Evolutionary conservation across 495 filamentous ascomycete genomes (phyloP).

Genomic region (Hypoxylon trugodes): DNA sequence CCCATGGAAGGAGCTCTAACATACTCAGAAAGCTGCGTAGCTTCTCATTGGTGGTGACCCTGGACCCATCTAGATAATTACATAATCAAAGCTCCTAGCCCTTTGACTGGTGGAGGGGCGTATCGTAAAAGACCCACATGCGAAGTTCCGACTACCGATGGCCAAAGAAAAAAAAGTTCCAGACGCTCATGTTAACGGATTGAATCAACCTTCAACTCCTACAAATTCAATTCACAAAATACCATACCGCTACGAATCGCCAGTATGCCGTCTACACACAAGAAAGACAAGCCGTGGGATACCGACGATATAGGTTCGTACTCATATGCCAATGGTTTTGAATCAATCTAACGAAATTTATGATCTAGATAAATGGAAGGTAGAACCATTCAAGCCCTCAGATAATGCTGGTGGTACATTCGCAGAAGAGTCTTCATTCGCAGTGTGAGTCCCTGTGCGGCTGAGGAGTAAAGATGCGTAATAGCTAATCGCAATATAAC

Average conservation of each 20-base stretch:
- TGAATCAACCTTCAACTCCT: neutral
- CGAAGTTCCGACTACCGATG: conserved; percentile 27
- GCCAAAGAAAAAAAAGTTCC: conserved; percentile 38
- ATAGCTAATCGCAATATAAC: neutral
- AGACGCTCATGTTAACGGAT: conserved; percentile 5
- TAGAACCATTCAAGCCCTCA: conserved; percentile 82
- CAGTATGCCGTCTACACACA: conserved; percentile 91
- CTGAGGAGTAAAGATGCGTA: neutral
- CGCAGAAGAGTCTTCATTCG: conserved; percentile 79
- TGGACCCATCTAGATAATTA: no score
- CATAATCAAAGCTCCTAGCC: neutral
- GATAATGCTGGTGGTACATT: conserved; percentile 90
- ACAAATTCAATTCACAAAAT: neutral
- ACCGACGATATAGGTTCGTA: conserved; percentile 77
- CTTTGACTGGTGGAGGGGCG: conserved; percentile 13
- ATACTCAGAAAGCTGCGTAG: neutral
- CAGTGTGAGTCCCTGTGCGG: conserved; percentile 26
- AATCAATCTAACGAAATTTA: neutral
- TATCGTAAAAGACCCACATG: conserved; percentile 6
- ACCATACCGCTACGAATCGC: conserved; percentile 2
- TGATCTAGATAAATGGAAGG: conserved; percentile 87
- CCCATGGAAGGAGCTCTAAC: no score
- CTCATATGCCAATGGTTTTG: neutral
- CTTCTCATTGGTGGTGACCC: neutral
- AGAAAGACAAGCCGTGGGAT: conserved; percentile 96